These are phyloP conservation scores for Sphaerostilbella broomeana DNA, from an alignment of 2,329 filamentous ascomycete genomes.

Conservation along the genomic window DNA sequence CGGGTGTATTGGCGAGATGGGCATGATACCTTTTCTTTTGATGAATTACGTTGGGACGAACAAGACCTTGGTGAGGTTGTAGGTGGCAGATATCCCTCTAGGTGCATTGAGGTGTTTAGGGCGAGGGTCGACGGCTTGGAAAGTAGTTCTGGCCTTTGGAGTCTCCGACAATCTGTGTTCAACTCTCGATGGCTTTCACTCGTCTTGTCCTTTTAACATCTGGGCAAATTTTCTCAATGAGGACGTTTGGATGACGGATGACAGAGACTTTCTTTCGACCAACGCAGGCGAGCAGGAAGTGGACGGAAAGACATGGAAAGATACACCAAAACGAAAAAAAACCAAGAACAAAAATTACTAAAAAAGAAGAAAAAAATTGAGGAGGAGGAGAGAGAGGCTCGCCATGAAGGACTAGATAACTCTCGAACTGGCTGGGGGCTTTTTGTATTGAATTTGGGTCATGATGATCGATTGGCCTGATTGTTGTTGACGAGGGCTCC, in stretches of 20 bases:
- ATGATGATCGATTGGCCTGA: not conserved
- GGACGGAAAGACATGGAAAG: conserved; percentile 5
- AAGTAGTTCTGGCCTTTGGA: conserved; percentile 5
- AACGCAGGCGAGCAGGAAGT: too few species aligned
- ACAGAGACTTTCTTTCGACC: too few species aligned
- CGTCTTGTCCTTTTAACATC: conserved; percentile 1
- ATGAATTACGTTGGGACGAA: conserved; percentile 30
- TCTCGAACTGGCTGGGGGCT: conserved; percentile 14
- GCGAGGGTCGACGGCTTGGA: not conserved
- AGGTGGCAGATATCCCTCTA: conserved; percentile 20
- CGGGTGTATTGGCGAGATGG: conserved; percentile 18
- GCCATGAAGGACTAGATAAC: conserved; percentile 11
- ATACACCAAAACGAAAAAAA: conserved; percentile 15
- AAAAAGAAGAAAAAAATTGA: conserved; percentile 22
- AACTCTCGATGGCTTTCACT: conserved; percentile 6
- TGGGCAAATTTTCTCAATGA: not conserved
- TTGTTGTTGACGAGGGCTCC: too few species aligned
- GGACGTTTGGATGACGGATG: conserved; percentile 4
- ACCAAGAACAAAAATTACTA: conserved; percentile 23
- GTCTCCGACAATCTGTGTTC: conserved; percentile 3
- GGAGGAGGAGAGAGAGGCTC: conserved; percentile 2
- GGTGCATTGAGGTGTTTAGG: conserved; percentile 1
- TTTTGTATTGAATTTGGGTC: not conserved
- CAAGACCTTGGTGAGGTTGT: conserved; percentile 22
- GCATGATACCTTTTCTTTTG: conserved; percentile 30